Conservation (phyloP, 345 rosid genomes). For the Camelina sativa region DNA sequence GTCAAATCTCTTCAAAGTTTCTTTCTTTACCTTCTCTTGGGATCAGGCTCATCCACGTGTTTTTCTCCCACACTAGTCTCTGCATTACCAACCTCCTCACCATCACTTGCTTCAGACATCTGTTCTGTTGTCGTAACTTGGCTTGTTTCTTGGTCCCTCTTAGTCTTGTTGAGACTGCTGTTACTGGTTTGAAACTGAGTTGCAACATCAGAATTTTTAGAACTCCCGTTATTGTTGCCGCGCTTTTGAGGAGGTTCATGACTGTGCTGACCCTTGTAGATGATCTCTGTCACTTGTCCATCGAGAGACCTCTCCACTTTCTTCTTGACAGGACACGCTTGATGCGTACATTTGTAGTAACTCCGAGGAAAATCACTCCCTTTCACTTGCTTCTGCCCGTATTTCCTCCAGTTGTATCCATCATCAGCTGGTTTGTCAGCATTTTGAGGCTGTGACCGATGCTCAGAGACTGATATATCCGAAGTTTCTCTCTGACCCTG, state of each 20-base stretch:
- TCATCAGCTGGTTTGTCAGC: constrained; percentile 74
- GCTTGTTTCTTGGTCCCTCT: constrained; percentile 64
- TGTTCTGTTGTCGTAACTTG: constrained; percentile 59
- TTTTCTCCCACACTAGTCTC: constrained; percentile 52
- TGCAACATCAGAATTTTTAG: constrained; percentile 27
- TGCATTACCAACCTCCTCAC: constrained; percentile 68
- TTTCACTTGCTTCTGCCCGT: constrained; percentile 90
- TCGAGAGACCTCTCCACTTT: constrained; percentile 78
- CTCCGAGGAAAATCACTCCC: constrained; percentile 84
- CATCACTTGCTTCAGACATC: constrained; percentile 60
- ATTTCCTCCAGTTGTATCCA: constrained; percentile 89
- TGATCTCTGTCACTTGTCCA: constrained; percentile 84
- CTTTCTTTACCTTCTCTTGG: constrained; percentile 64
- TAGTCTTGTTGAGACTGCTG: constrained; percentile 32
- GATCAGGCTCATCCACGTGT: constrained; percentile 67
- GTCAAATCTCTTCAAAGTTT: background rate
- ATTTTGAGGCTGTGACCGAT: constrained; percentile 48
- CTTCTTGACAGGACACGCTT: constrained; percentile 81
- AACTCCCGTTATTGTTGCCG: constrained; percentile 50
- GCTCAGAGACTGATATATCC: constrained; percentile 50
- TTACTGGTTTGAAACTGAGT: constrained; percentile 28
- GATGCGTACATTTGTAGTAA: constrained; percentile 82
- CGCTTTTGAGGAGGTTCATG: constrained; percentile 73
- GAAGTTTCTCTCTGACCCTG: constrained; percentile 44
- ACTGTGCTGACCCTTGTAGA: constrained; percentile 84